Base-by-base conservation (phyloP, 202 grass and related monocot genomes). In the Schoenoplectus triqueter region DNA sequence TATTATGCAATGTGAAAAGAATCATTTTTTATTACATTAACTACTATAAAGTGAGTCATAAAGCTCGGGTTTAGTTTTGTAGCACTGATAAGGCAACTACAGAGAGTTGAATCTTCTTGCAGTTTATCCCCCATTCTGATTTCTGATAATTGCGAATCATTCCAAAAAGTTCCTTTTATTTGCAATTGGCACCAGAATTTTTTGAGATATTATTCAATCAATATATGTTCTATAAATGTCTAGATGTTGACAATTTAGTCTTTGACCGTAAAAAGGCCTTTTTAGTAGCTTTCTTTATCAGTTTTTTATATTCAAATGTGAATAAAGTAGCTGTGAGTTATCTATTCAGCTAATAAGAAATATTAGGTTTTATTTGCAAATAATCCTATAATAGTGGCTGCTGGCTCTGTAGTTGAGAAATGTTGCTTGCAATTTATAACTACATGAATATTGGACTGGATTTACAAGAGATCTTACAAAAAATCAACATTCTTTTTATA, bases 331-430 rank as follows among this genome's bases (percentile, higher is more conserved):
- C 44, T 72, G 41, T 18, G 42, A 71, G 45, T 8, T 4, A 71
- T 73, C 17, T 20, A 73, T 73, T 50, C 69, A 73, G 6, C 45
- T 17, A 47, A 70, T 45, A 47, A 47, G 42, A 47, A 7, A 49
- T 49, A 14, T 72, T 49, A 13, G 44, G 6, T 48, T 48, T 19
- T 49, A 48, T 49, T 72, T 46, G 69, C 69, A 72, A 72, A 72
- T 70, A 47, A 68, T 17, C 41, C 42, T 45, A 47, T 49, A 51
- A 10, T 73, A 73, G n/a, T 73, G 70, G 67, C 47, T 73, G 70
- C 46, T 73, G 46, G 15, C 17, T 73, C 46, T 20, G 17, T 7
- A 73, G 8, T 73, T 73, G 69, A 49, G 69, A 17, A 45, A 20
- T 73, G n/a, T 51, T 20, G 7, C 42, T 10, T 73, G 45, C 45